phyloP scores from a whole-genome alignment of 2,329 filamentous ascomycete species.

The Waltergamsia citrina region DNA sequence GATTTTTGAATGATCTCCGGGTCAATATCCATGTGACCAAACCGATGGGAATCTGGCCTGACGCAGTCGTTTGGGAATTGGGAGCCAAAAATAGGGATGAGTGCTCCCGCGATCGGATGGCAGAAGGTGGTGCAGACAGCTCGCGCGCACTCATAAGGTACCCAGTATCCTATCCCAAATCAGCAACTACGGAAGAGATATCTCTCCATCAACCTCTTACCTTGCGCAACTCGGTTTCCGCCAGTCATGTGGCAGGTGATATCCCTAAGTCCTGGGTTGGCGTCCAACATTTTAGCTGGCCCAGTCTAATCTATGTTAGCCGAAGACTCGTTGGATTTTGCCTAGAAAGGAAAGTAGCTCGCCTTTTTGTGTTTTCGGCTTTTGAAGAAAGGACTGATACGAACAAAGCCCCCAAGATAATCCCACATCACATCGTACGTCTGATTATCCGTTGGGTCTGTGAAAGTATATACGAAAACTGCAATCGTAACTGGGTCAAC shows the following conservation, averaged over 20 bases:
- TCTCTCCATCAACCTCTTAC: too few relatives aligned
- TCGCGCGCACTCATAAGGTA: slow-evolving; percentile 79
- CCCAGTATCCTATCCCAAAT: slow-evolving; percentile 80
- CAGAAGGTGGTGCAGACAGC: slow-evolving; percentile 89
- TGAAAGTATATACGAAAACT: slow-evolving; percentile 84
- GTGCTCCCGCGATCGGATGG: slow-evolving; percentile 68
- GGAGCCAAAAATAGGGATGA: slow-evolving; percentile 85
- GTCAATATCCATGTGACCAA: slow-evolving; percentile 58
- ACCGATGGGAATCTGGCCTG: slow-evolving; percentile 51
- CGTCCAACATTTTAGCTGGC: slow-evolving; percentile 7
- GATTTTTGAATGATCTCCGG: slow-evolving; percentile 42
- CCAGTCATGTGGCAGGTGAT: slow-evolving; percentile 8
- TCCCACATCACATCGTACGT: slow-evolving; percentile 88
- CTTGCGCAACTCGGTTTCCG: slow-evolving; percentile 7
- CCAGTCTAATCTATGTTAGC: too few relatives aligned
- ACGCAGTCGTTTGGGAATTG: slow-evolving; percentile 69
- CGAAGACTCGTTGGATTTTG: too few relatives aligned
- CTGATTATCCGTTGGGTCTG: slow-evolving; percentile 53
- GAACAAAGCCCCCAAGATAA: slow-evolving; percentile 87
- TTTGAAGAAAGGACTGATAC: slow-evolving; percentile 93
- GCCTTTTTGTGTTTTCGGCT: slow-evolving; percentile 83
- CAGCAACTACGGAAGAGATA: background rate
- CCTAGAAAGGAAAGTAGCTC: slow-evolving; percentile 7
- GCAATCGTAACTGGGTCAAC: background rate
- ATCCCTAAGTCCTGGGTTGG: slow-evolving; percentile 6